Evolutionary conservation across 257 asterid species (phyloP), one percentile per base, ranked within the genome.

Genomic region (Nicotiana sylvestris): DNA sequence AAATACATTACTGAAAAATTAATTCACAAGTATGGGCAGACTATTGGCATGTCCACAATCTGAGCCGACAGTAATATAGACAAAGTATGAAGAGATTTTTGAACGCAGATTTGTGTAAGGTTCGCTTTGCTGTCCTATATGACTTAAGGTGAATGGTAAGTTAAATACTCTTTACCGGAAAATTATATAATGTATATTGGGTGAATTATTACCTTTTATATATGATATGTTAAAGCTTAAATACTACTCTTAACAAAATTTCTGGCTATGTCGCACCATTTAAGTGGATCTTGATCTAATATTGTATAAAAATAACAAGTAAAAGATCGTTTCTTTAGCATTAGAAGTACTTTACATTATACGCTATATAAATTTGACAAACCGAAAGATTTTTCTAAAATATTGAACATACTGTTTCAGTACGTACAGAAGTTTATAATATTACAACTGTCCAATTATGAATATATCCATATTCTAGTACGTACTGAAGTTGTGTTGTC

Each of bases 381-480:
- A 43, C 10, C 1, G 49, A 43, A 43, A 43, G 49, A 43, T 43
- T 43, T 43, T 43, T 43, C 49, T 8, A 7, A 43, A 3, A 43
- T 69, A 11, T 4, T 69, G 56, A 9, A 39, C 78, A 39, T 10
- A 21, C 13, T 46, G 25, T 46, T 72, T 27, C 43, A 15, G 80
- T 74, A 49, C 62, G 62, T 74, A 49, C 4, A 13, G 39, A 74
- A 49, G 62, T 49, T 49, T 51, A 49, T 13, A 25, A 46, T 13
- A 49, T 49, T 25, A 74, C 43, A 74, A 74, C 80, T 74, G 62
- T 49, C 80, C 37, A 49, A 74, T 74, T 21, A 49, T 74, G 25
- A 74, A 49, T 64, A 3, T 74, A 46, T 72, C 37, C 7, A 46
- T 21, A 25, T 2, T 70, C 58, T 35, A 30, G 37, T 64, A 64